Base-by-base conservation (phyloP, 768 basidiomycete genomes). In the Lactarius sp. region DNA sequence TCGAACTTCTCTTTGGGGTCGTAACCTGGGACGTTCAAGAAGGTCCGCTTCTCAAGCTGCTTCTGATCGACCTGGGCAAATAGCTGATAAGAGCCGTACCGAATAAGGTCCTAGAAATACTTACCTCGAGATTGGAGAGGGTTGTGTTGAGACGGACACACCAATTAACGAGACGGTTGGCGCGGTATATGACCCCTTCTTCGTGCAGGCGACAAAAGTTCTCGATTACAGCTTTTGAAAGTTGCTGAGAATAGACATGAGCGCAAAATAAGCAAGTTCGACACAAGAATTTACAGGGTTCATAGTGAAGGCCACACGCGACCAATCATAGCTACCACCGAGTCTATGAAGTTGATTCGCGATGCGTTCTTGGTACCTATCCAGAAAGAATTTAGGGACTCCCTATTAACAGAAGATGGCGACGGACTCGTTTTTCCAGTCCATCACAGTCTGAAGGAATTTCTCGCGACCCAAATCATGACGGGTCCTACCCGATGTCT, bases 121-220 rank as follows among this genome's bases (percentile, higher is more conserved):
- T 59, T 50, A 90, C 92, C 84, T 98, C 97, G 56, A 99, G 81
- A 75, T 98, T 98, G n/a, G 96, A 98, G 2, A 99, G 79, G 0
- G 96, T 96, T 1, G 97, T 99, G 73, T 98, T 97, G 64, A 99
- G 78, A 73, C 85, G 83, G 52, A 94, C 91, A 78, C 97, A 99
- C 96, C 97, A 98, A 71, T 98, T 97, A 64, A 98, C 96, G 50
- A 99, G 83, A 27, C 96, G 87, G 71, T 98, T 98, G 2, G 94
- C 95, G 33, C 97, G 90, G 75, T 98, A 98, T 52, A 99, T 73
- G 67, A 92, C 83, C 1, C 95, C 94, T 39, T 92, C 90, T 73
- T 98, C 95, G 69, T 94, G 89, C 37, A 99, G 77, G 39, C 81
- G 81, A 74, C 92, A 95, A 76, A 99, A 99, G 4, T 85, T 91